phyloP scores from a whole-genome alignment of 148 eudicot genomes.

The Camellia granthamiana region DNA sequence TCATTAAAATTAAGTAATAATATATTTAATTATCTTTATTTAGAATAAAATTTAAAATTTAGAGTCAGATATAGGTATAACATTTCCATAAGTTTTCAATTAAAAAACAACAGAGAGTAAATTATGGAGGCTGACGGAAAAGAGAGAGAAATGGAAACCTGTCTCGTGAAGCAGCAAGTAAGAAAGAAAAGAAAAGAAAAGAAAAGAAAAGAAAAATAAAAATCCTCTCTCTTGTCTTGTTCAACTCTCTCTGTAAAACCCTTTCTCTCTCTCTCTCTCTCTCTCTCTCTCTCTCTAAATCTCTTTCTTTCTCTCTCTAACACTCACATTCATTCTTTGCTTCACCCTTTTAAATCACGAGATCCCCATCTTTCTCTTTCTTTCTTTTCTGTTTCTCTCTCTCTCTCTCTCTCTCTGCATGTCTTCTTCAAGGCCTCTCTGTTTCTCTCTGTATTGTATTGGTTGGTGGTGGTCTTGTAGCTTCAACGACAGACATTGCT shows the following conservation, averaged over 20 bases:
- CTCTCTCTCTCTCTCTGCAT: slow-evolving; percentile 17
- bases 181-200: not conserved
- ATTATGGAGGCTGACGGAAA: not conserved
- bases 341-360: slow-evolving; percentile 68
- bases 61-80: too few relatives aligned
- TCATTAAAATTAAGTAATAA: too few relatives aligned
- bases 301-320: slow-evolving; percentile 26
- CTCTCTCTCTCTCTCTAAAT: not conserved
- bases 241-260: slow-evolving; percentile 9
- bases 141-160: not conserved
- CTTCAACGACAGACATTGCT: slow-evolving; percentile 10
- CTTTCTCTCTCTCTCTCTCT: slow-evolving; percentile 6
- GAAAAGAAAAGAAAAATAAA: slow-evolving; percentile 11
- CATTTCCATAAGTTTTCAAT: too few relatives aligned
- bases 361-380: slow-evolving; percentile 53
- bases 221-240: not conserved
- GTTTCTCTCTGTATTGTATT: slow-evolving; percentile 17
- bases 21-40: too few relatives aligned
- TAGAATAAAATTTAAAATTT: too few relatives aligned
- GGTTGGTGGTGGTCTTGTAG: not conserved
- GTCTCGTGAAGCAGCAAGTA: slow-evolving; percentile 37
- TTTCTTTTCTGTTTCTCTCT: slow-evolving; percentile 11
- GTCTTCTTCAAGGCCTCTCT: slow-evolving; percentile 21
- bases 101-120: not conserved
- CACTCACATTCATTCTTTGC: slow-evolving; percentile 73